Conservation (phyloP, 345 rosid species). For the Eucalyptus polybractea region DNA sequence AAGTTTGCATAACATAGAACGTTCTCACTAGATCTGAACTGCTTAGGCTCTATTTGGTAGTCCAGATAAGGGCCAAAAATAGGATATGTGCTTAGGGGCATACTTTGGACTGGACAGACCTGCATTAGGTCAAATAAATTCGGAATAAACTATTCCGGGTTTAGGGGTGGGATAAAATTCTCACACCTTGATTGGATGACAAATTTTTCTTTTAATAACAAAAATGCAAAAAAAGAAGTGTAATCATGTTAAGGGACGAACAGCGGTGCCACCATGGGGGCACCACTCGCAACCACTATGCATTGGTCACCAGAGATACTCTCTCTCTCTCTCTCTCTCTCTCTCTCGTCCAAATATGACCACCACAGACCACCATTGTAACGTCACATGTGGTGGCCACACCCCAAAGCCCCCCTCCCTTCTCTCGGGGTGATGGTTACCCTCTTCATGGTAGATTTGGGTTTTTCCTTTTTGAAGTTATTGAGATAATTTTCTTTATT, state of each 20-base stretch:
- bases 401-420: background rate
- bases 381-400: background rate
- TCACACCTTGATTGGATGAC: background rate
- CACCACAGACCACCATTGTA: background rate
- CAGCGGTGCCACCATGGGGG: background rate
- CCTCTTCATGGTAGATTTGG: background rate
- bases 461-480: background rate
- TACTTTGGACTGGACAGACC: background rate
- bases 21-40: background rate
- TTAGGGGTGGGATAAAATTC: background rate
- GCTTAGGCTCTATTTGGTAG: background rate
- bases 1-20: background rate
- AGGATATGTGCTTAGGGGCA: background rate
- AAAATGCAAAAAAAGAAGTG: background rate
- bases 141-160: background rate
- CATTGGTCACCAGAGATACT: background rate
- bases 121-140: background rate
- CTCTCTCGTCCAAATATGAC: background rate
- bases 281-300: background rate
- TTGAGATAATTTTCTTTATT: background rate
- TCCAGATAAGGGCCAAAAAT: background rate
- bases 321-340: no score
- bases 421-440: background rate
- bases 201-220: background rate
- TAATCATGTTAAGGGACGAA: background rate